phyloP scores from a whole-genome alignment of 768 basidiomycete genomes.

The Sistotremastrum niveocremeum region DNA sequence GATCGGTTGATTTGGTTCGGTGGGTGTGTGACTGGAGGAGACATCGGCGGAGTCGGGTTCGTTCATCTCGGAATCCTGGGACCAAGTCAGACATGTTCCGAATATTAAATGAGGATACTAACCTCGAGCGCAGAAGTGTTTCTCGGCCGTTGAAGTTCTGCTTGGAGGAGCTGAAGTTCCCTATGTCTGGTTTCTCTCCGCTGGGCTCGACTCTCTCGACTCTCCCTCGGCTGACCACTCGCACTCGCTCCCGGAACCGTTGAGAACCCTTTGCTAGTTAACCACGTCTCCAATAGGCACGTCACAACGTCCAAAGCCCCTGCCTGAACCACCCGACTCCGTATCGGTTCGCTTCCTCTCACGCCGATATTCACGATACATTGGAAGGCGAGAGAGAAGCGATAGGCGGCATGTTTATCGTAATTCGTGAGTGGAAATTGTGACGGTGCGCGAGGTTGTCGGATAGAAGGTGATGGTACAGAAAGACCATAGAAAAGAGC shows the following conservation, averaged over 20 bases:
- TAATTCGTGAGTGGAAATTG: constrained; percentile 52
- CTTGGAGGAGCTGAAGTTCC: no score
- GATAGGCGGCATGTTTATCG: constrained; percentile 76
- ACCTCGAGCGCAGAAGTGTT: no score
- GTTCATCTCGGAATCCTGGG: no score
- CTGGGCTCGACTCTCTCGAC: constrained; percentile 57
- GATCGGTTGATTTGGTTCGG: no score
- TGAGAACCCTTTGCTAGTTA: constrained; percentile 77
- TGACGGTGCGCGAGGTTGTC: constrained; percentile 37
- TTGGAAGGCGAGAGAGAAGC: constrained; percentile 89
- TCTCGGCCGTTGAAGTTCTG: no score
- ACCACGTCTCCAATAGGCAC: constrained; percentile 86
- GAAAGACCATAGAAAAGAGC: constrained; percentile 65
- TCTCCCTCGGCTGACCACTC: constrained; percentile 60
- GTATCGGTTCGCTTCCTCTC: constrained; percentile 81
- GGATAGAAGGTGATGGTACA: constrained; percentile 27
- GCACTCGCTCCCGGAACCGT: constrained; percentile 71
- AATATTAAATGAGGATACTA: no score
- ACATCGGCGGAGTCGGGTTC: no score
- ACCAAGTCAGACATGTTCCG: no score
- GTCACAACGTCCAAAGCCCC: constrained; percentile 90
- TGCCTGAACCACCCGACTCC: constrained; percentile 86
- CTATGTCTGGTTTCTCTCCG: constrained; percentile 28
- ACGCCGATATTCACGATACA: constrained; percentile 97
- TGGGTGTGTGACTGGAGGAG: no score